Conservation (phyloP, 305 asterid species). For the Solanum hybrid region DNA sequence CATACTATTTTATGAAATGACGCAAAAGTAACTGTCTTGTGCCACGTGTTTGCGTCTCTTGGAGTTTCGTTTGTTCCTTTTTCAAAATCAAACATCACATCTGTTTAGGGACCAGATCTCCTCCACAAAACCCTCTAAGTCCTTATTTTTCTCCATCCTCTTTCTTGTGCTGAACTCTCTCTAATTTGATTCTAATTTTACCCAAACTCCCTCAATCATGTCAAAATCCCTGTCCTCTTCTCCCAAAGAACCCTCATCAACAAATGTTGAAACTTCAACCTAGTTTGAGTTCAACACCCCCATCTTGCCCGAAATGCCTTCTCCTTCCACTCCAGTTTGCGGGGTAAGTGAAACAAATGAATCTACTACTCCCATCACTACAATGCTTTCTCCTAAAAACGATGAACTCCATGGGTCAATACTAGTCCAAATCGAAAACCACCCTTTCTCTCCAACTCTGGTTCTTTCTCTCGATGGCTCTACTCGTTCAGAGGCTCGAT, state of each 20-base stretch:
- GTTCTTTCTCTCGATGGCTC: neutral
- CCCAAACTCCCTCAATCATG: neutral
- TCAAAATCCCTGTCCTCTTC: neutral
- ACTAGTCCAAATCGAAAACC: neutral
- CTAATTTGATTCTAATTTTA: neutral
- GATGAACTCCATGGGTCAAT: neutral
- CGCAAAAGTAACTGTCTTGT: too few relatives aligned
- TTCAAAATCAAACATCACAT: neutral
- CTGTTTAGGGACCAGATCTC: neutral
- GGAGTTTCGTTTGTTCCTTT: neutral
- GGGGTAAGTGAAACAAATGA: neutral
- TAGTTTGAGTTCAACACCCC: neutral
- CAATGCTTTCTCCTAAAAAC: rapidly evolving
- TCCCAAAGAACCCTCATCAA: neutral
- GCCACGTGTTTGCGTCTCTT: neutral
- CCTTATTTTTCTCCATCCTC: neutral
- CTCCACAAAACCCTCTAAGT: neutral
- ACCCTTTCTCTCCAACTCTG: neutral
- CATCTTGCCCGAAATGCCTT: neutral
- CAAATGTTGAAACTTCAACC: neutral
- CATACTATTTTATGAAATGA: neutral
- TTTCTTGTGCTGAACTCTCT: neutral
- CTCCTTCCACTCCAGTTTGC: neutral
- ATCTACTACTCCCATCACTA: neutral
- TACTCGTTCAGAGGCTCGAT: neutral